A percentile compares a stretch with the other conserved stretches of the same genome.
phyloP scores from a whole-genome alignment of 495 filamentous ascomycete genomes.

The Penicillium malachiteum region DNA sequence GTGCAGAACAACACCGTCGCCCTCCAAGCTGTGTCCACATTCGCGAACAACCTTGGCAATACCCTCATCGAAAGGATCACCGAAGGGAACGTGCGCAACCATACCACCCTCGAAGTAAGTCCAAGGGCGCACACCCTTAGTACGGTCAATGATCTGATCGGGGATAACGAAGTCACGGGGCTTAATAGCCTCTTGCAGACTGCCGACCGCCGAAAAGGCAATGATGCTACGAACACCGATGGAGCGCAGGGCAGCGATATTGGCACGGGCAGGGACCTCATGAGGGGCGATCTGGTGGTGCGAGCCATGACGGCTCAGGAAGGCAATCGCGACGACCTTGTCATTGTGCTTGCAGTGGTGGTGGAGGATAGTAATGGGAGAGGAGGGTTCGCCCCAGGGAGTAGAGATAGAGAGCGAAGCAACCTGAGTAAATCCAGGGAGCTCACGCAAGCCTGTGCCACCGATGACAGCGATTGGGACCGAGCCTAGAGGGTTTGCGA shows the following conservation, averaged over 20 bases:
- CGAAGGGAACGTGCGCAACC: conserved; percentile 93
- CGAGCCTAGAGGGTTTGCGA: conserved; percentile 51
- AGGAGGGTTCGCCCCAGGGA: conserved; percentile 91
- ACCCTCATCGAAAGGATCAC: conserved; percentile 84
- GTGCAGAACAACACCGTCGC: conserved; percentile 76
- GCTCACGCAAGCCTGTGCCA: conserved; percentile 80
- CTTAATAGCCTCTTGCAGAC: conserved; percentile 83
- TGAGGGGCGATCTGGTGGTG: conserved; percentile 90
- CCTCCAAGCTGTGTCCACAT: conserved; percentile 74
- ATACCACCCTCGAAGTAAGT: conserved; percentile 95
- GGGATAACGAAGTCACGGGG: conserved; percentile 95
- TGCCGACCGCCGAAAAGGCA: conserved; percentile 94
- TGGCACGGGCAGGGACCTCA: conserved; percentile 87
- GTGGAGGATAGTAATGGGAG: conserved; percentile 85
- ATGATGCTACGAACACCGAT: conserved; percentile 88
- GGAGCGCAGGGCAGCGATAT: conserved; percentile 88
- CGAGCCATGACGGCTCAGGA: conserved; percentile 86
- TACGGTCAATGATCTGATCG: conserved; percentile 96
- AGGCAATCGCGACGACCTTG: conserved; percentile 73
- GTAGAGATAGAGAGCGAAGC: conserved; percentile 70
- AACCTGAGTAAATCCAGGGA: conserved; percentile 75
- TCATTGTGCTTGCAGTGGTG: conserved; percentile 63
- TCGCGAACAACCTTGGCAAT: conserved; percentile 67
- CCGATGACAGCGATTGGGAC: conserved; percentile 95
- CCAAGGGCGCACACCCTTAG: conserved; percentile 87